A percentile compares a stretch with the other conserved stretches of the same genome.
Conservation (phyloP, 169 alveolate genomes). For the Plasmodium gonderi region DNA sequence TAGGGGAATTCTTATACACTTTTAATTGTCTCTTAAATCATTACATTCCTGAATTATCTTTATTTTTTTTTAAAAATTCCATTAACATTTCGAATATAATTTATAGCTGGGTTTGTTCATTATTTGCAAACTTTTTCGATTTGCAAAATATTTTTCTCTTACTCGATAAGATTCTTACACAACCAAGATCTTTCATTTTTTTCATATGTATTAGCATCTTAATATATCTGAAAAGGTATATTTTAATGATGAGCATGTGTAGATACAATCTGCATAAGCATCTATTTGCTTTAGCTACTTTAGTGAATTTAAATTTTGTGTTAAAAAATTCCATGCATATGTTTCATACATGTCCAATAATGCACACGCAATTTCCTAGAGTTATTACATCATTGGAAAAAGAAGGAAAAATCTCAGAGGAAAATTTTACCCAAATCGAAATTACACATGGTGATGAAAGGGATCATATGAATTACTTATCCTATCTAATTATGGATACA, state of each 20-base stretch:
- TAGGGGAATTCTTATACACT: conserved; percentile 7
- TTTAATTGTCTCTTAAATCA: conserved; percentile 49
- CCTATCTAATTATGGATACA: conserved; percentile 3
- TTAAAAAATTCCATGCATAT: conserved; percentile 2
- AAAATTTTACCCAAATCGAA: background rate
- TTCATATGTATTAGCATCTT: conserved; percentile 23
- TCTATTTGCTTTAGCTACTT: conserved; percentile 2
- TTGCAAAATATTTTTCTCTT: conserved; percentile 13
- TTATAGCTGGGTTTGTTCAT: conserved; percentile 37
- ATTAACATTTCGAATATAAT: conserved; percentile 15
- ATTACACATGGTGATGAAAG: background rate
- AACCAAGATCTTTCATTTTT: conserved; percentile 18
- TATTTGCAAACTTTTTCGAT: conserved; percentile 52
- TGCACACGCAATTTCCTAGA: background rate
- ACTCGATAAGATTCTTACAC: conserved; percentile 28
- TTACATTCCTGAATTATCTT: conserved; percentile 34
- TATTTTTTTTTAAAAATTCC: conserved; percentile 43
- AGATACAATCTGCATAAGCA: background rate
- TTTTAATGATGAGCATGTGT: background rate
- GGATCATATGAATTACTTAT: conserved; percentile 22
- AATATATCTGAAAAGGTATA: conserved; percentile 12
- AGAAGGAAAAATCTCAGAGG: background rate
- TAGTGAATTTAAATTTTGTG: conserved; percentile 28
- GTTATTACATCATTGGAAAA: background rate
- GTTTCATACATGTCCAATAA: background rate